Evolutionary conservation across 2,329 filamentous ascomycete species (phyloP).

Genomic region (Colletotrichum liaoningense): DNA sequence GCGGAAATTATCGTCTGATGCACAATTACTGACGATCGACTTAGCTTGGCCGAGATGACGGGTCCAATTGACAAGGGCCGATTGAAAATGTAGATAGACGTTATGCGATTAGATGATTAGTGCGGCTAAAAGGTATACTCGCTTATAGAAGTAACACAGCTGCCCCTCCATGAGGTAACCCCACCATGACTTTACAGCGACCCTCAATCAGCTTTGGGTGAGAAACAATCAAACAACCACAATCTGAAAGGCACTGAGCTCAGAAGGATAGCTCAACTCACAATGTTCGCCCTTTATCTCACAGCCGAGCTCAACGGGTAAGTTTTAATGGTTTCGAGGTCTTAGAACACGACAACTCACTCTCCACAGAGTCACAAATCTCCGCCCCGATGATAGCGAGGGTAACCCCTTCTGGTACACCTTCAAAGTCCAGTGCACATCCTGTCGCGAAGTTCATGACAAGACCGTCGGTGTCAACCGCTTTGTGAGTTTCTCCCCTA

Average conservation of each 20-base stretch:
- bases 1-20: conserved; percentile 24
- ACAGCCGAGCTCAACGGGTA: conserved; percentile 79
- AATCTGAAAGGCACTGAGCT: not conserved
- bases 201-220: not conserved
- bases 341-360: not conserved
- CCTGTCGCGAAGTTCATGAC: conserved; percentile 89
- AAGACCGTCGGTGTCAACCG: conserved; percentile 89
- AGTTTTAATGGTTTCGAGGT: conserved; percentile 35
- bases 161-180: conserved; percentile 30
- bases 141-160: conserved; percentile 25
- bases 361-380: conserved; percentile 80
- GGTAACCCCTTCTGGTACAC: conserved; percentile 94
- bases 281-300: conserved; percentile 74
- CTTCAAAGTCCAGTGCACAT: conserved; percentile 98
- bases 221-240: not conserved
- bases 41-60: conserved; percentile 10
- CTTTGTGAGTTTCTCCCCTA: conserved; percentile 72
- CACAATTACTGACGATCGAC: not conserved
- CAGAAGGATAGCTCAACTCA: conserved; percentile 29
- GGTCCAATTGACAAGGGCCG: conserved; percentile 9
- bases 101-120: not conserved
- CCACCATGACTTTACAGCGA: conserved; percentile 23
- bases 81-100: not conserved
- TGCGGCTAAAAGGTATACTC: not conserved
- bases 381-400: conserved; percentile 84